Conservation (phyloP, 345 rosid genomes). For the Boechera stricta region DNA sequence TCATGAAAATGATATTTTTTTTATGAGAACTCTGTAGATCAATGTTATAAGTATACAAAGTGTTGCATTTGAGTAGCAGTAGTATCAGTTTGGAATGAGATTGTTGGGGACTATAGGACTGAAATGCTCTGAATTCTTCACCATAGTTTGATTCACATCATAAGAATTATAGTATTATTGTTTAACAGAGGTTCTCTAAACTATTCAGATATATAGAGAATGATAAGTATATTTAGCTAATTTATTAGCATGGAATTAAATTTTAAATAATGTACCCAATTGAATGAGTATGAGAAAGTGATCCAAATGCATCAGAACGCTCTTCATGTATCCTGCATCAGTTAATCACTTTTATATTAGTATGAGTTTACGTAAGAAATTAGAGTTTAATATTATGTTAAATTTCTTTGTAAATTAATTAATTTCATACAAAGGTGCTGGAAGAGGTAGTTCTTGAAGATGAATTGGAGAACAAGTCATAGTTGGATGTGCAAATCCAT, state of each 20-base stretch:
- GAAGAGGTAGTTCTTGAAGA: background rate
- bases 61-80: background rate
- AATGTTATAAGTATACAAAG: background rate
- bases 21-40: background rate
- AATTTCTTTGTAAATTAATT: background rate
- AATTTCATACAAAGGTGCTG: constrained; percentile 1
- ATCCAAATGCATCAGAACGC: background rate
- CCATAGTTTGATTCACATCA: background rate
- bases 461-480: constrained; percentile 12
- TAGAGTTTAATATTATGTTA: background rate
- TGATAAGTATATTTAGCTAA: background rate
- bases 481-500: background rate
- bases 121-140: background rate
- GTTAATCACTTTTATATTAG: background rate
- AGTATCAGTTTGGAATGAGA: background rate
- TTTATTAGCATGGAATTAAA: background rate
- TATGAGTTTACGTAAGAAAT: background rate
- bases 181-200: background rate
- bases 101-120: background rate
- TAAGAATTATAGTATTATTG: background rate
- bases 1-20: constrained; percentile 9
- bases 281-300: background rate
- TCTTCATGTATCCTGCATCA: constrained; percentile 7
- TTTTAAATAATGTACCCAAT: background rate
- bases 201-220: background rate